phyloP scores from a whole-genome alignment of 169 alveolate species.

The Babesia caballi region DNA sequence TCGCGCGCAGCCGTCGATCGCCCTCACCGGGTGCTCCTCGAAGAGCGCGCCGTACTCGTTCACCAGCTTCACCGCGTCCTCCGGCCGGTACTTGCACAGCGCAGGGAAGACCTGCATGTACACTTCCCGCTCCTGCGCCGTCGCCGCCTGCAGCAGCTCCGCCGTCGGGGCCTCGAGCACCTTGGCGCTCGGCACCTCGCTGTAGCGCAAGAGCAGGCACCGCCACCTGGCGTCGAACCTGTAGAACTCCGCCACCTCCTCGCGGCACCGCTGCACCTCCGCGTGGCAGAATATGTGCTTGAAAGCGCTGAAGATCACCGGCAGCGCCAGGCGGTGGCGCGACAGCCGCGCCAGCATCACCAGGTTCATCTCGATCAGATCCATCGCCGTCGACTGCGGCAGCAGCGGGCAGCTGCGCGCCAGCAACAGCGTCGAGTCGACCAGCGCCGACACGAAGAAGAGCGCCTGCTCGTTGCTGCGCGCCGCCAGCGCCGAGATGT shows the following conservation, averaged over 20 bases:
- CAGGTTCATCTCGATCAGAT: slow-evolving; percentile 19
- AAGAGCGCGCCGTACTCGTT: background rate
- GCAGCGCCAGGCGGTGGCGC: slow-evolving; percentile 19
- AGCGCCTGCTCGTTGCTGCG: slow-evolving; percentile 15
- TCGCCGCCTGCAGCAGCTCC: background rate
- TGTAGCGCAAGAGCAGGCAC: slow-evolving; percentile 20
- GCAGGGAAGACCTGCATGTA: slow-evolving; percentile 1
- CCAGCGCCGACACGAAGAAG: slow-evolving; percentile 19
- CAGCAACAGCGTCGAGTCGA: slow-evolving; percentile 14
- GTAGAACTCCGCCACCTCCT: background rate
- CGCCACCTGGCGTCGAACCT: slow-evolving; percentile 23
- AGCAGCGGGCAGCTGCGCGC: background rate
- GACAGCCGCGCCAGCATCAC: slow-evolving; percentile 1
- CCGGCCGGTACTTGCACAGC: slow-evolving; percentile 23
- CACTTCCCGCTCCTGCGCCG: background rate
- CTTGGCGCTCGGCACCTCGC: slow-evolving; percentile 9
- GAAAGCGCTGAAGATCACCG: slow-evolving; percentile 8
- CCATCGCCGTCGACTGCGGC: background rate
- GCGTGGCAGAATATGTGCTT: slow-evolving; percentile 9
- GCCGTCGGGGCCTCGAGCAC: background rate
- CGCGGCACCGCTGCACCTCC: background rate
- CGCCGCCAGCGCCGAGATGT: background rate
- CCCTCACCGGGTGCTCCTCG: slow-evolving; percentile 3
- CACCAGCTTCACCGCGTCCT: slow-evolving; percentile 23
- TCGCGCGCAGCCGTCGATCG: slow-evolving; percentile 18